Evolutionary conservation across 805 yeast genomes (phyloP), one percentile per base, ranked within the genome.

Genomic region (Jamesozyma rosinii): DNA sequence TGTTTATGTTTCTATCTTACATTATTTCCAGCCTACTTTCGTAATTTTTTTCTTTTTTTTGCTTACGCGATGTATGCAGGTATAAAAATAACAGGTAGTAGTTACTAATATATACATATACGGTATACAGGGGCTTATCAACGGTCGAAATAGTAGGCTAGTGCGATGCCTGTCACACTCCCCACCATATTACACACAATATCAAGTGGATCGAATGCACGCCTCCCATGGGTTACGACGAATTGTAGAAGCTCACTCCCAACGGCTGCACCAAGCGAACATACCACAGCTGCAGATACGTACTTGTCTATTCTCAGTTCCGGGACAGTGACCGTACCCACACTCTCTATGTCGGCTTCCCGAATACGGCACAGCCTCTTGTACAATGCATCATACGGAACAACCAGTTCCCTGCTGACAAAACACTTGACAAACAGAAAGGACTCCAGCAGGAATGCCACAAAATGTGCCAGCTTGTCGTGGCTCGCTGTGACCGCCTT

Each of bases 381-480:
- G 11, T 11, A 24, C 29, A 15, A 15, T 3, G 20, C 18, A n/a
- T 26, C 18, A 17, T 20, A 29, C 15, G 35, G 24, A 3, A 30
- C 13, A 27, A 11, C 5, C 5, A 18, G 6, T 18, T 20, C 11
- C 11, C 26, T 17, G 26, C 13, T 24, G 6, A 20, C 35, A 48
- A 75, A 67, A 2, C 72, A 49, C 56, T 68, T 70, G 47, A 70
- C 70, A 52, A 77, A 75, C 38, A 77, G 67, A 22, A 59, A 56
- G 0, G 83, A 72, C 11, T 77, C 66, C 0, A 70, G 44, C 38
- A 66, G 52, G 52, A 78, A 78, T 5, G 69, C 70, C 4, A 50
- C 9, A 42, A 72, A 72, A 54, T 78, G 84, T 1, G 73, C 53
- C 11, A 66, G 27, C 55, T 78, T 78, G 51, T 78, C 84, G 54